Base-by-base conservation (phyloP, 106 monocot genomes). In the Cymbidium sinense region DNA sequence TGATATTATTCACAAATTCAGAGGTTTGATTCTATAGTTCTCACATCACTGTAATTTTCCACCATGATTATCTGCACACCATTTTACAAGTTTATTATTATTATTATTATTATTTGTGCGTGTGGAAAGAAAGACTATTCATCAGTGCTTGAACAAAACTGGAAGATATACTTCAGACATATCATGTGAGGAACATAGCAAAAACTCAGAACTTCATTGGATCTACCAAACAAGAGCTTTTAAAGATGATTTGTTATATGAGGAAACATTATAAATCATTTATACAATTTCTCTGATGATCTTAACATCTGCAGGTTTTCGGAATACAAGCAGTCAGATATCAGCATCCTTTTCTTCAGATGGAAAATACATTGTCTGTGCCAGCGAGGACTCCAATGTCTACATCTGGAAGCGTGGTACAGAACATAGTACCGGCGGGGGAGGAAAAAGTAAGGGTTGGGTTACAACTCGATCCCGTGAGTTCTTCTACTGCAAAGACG, bases 311-410 rank as follows among this genome's bases (percentile, higher is more conserved):
- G 25, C 79, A 96, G 96, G 94, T 37, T 98, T 94, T 76, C 86
- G 87, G 31, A 98, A 98, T 23, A 94, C 91, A 20, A 94, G 89
- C 88, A 98, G 94, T 70, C 98, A 98, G 70, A 94, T 98, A 81
- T 89, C 92, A 6, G 98, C 98, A 43, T 92, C 92, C 0, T 98
- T 81, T 69, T 87, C 88, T 3, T 71, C 84, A 12, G 94, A 94
- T 34, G 92, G 94, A 2, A 87, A 81, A 29, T 94, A 92, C 36
- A 87, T 92, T 0, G 84, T 98, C 18, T 90, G 91, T 7, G 94
- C 98, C 0, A 98, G 98, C 67, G 98, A 98, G 85, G 98, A 98
- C 81, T 98, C 98, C 4, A 81, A 94, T 20, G 98, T 98, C 12
- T 98, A 94, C 78, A 41, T 98, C 29, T 98, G 98, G 98, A 94